Evolutionary conservation across 148 eudicot species (phyloP), one percentile per base, ranked within the genome.

Genomic region (Oxyria digyna): DNA sequence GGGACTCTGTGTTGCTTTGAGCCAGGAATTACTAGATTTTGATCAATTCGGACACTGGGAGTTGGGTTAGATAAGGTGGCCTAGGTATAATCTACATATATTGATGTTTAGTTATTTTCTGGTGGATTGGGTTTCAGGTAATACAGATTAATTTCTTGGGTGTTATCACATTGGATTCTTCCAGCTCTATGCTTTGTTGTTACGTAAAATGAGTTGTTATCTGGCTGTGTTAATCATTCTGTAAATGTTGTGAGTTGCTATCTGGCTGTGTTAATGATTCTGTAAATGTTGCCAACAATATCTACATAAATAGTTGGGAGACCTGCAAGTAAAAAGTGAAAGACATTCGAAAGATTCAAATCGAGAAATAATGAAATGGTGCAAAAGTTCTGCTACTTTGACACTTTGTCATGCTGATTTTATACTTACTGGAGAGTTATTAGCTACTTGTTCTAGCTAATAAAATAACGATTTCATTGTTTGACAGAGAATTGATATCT

Each of bases 401-500:
- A n/a, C 6, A 59, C 65, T 29, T 13, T 59, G 31, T 29, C 65
- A 31, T 29, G 7, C 0, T 59, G 37, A 20, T 26, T 27, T 59
- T n/a, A 55, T 55, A 31, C 65, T 59, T 17, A 31, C 31, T 29
- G 18, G 31, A 31, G 33, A 8, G 17, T 62, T 74, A 62, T 17
- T 38, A 23, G 13, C 41, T 67, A 45, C 20, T 52, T 14, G 18
- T 12, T 68, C 38, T 74, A 69, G 37, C 31, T 67, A 31, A 48
- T 71, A 13, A 21, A 45, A 54, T n/a, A 27, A 38, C 32, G 45
- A 27, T 43, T n/a, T 24, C 37, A 59, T 72, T 71, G 38, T 75
- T 75, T 73, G 74, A 69, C 83, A 94, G 99, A 73, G 99, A 94
- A 69, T 74, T 91, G 76, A 74, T 94, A 46, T 86, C 97, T 32